phyloP scores from a whole-genome alignment of 2,329 filamentous ascomycete species.

The Venturia effusa region DNA sequence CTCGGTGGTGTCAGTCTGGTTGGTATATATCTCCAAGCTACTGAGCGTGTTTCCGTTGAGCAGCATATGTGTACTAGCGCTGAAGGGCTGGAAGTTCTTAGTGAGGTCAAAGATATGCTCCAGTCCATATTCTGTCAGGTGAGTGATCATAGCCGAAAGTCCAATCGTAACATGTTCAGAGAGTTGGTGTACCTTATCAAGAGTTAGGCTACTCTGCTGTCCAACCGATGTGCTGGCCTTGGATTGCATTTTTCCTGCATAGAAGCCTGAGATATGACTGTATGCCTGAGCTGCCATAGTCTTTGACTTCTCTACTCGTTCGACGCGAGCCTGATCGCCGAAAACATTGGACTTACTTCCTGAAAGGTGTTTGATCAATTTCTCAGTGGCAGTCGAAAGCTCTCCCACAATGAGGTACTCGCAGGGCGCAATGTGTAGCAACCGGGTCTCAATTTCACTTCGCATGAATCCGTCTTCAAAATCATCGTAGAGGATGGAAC shows the following conservation, averaged over 20 bases:
- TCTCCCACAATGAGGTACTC: constrained; percentile 91
- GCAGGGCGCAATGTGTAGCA: constrained; percentile 90
- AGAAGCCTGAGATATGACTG: constrained; percentile 86
- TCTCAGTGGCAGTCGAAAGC: constrained; percentile 82
- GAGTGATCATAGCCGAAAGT: constrained; percentile 90
- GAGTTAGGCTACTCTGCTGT: constrained; percentile 49
- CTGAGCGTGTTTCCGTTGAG: constrained; percentile 90
- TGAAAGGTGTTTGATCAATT: constrained; percentile 80
- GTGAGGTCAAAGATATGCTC: constrained; percentile 94
- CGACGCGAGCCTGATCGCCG: constrained; percentile 78
- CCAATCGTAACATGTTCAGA: constrained; percentile 83
- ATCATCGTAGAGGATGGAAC: constrained; percentile 88
- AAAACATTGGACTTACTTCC: constrained; percentile 84
- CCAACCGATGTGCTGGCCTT: constrained; percentile 28
- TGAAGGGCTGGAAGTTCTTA: constrained; percentile 95
- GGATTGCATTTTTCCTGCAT: constrained; percentile 71
- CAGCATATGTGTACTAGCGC: constrained; percentile 87
- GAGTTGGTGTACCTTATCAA: constrained; percentile 78
- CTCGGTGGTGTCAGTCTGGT: constrained; percentile 74
- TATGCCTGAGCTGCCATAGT: constrained; percentile 76
- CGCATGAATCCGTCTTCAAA: constrained; percentile 98
- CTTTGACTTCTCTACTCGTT: constrained; percentile 63
- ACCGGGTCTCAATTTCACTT: constrained; percentile 86
- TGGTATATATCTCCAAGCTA: constrained; percentile 90
- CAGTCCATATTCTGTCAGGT: constrained; percentile 82